phyloP scores from a whole-genome alignment of 2,329 filamentous ascomycete species.

The Diplodia sapinea region DNA sequence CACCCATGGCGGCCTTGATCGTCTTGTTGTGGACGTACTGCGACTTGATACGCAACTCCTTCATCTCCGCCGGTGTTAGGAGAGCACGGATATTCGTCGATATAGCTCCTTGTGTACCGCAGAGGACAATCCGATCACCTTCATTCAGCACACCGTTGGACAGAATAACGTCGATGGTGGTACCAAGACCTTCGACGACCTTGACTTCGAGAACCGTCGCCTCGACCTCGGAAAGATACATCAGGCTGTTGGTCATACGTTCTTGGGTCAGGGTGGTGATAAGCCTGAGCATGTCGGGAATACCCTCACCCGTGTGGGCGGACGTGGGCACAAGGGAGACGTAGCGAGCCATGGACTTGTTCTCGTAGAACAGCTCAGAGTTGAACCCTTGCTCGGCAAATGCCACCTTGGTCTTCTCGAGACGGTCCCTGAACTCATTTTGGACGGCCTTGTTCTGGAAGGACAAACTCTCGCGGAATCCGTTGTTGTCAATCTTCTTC shows the following conservation, averaged over 20 bases:
- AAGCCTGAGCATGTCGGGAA: constrained; percentile 97
- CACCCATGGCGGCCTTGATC: constrained; percentile 96
- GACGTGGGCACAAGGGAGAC: constrained; percentile 98
- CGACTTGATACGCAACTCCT: constrained; percentile 93
- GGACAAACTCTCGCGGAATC: constrained; percentile 89
- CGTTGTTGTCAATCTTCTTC: constrained; percentile 99
- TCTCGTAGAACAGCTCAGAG: constrained; percentile 94
- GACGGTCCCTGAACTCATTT: constrained; percentile 89
- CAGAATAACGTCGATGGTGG: constrained; percentile 96
- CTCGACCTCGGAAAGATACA: constrained; percentile 98
- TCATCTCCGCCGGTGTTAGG: constrained; percentile 88
- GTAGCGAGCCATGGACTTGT: constrained; percentile 92
- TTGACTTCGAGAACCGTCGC: constrained; percentile 98
- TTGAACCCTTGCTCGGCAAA: constrained; percentile 98
- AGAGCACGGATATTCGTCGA: constrained; percentile 93
- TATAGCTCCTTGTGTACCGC: constrained; percentile 95
- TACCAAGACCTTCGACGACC: constrained; percentile 97
- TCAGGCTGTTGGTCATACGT: constrained; percentile 94
- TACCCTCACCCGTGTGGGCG: constrained; percentile 97
- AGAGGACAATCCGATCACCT: constrained; percentile 92
- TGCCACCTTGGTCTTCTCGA: constrained; percentile 89
- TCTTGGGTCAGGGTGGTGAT: constrained; percentile 92
- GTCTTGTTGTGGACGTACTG: constrained; percentile 99
- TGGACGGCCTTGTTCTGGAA: constrained; percentile 92
- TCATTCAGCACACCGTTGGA: constrained; percentile 95